Evolutionary conservation across 257 asterid species (phyloP).

Genomic region (Forsythia suspensa): DNA sequence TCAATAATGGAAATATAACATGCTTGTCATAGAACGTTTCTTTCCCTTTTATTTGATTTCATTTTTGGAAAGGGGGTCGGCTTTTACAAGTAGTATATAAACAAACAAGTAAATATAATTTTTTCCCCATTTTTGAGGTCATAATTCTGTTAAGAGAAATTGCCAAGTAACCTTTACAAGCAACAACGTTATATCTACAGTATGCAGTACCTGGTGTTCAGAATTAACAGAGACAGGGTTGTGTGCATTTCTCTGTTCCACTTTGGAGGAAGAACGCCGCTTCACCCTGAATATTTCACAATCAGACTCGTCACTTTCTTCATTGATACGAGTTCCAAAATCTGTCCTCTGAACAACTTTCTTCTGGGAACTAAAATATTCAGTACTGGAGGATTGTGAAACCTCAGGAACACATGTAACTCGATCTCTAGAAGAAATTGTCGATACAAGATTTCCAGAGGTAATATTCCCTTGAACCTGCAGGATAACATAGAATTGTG

Average conservation of each 20-base stretch:
- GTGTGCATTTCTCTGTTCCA: constrained; percentile 44
- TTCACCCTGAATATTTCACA: constrained; percentile 87
- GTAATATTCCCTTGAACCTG: constrained; percentile 35
- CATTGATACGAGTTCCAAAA: constrained; percentile 34
- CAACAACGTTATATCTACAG: not conserved
- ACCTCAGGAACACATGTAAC: constrained; percentile 27
- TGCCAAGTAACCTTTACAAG: not conserved
- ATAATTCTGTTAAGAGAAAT: not conserved
- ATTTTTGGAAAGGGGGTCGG: not conserved
- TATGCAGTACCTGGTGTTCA: constrained; percentile 61
- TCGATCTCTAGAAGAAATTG: constrained; percentile 25
- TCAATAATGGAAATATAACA: not conserved
- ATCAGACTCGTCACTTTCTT: constrained; percentile 78
- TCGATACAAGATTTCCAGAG: constrained; percentile 24
- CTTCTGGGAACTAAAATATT: constrained; percentile 24
- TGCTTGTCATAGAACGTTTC: not conserved
- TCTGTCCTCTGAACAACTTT: constrained; percentile 25
- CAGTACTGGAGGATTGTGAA: constrained; percentile 38
- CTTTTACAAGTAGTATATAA: constrained; percentile 1
- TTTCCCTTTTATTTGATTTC: not conserved
- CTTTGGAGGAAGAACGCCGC: constrained; percentile 62
- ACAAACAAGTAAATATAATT: not conserved
- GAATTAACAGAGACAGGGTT: constrained; percentile 38
- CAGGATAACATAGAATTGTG: constrained; percentile 20
- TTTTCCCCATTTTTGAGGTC: constrained; percentile 12